These are phyloP conservation scores for Pseudonitzschia multiseries DNA, from an alignment of 108 stramenopile species.

Conservation along the genomic window DNA sequence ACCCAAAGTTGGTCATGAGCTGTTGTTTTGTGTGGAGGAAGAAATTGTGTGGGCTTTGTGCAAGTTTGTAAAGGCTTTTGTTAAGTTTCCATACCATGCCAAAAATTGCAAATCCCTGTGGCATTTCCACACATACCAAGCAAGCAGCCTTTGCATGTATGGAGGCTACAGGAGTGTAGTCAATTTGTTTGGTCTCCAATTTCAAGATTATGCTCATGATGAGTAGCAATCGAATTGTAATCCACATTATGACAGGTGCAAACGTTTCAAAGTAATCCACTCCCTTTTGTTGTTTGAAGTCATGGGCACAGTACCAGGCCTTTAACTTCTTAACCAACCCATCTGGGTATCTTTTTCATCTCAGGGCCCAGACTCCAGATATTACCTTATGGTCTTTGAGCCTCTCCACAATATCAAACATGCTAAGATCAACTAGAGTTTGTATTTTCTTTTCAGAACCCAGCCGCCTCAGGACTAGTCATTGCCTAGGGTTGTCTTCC, in stretches of 20 bases:
- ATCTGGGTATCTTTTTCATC: constrained; percentile 49
- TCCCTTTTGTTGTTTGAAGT: constrained; percentile 45
- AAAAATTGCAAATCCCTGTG: neutral
- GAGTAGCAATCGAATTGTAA: constrained; percentile 40
- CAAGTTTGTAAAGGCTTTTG: constrained; percentile 32
- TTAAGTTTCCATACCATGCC: constrained; percentile 33
- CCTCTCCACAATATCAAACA: constrained; percentile 28
- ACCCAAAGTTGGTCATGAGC: constrained; percentile 10
- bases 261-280: constrained; percentile 42
- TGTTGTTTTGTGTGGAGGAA: constrained; percentile 27
- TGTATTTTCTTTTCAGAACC: constrained; percentile 35
- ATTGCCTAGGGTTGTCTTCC: constrained; percentile 39
- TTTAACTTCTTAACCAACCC: constrained; percentile 22
- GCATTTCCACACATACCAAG: constrained; percentile 23
- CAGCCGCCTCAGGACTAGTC: constrained; percentile 30
- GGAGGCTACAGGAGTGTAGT: constrained; percentile 27
- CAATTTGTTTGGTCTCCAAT: constrained; percentile 36
- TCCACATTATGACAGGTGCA: constrained; percentile 54
- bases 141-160: neutral
- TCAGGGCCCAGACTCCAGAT: constrained; percentile 48
- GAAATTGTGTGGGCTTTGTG: constrained; percentile 32
- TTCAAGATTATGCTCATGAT: constrained; percentile 26
- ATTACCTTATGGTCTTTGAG: constrained; percentile 21
- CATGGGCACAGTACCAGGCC: constrained; percentile 45
- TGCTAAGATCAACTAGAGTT: constrained; percentile 21